These are phyloP conservation scores for Boletus vinaceobasis DNA, from an alignment of 768 basidiomycete genomes.

Conservation along the genomic window DNA sequence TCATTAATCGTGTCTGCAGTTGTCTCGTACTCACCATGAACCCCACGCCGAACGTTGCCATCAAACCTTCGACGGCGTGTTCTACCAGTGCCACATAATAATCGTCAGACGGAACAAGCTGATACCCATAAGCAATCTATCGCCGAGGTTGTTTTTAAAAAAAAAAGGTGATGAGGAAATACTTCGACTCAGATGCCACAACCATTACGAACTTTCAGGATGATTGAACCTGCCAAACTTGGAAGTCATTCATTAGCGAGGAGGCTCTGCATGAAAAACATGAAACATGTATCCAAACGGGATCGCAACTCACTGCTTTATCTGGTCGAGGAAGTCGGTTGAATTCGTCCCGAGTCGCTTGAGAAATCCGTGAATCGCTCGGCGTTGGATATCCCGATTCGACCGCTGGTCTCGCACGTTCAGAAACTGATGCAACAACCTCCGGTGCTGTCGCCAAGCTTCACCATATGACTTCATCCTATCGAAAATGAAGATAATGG, in stretches of 20 bases:
- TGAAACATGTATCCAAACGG: not conserved
- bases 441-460: too few relatives aligned
- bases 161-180: not conserved
- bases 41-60: slow-evolving; percentile 3
- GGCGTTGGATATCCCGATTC: slow-evolving; percentile 1
- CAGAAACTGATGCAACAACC: not conserved
- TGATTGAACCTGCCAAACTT: slow-evolving; percentile 3
- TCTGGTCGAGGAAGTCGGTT: not conserved
- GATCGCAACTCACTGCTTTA: not conserved
- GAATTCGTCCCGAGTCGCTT: not conserved
- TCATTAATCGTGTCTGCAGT: not conserved
- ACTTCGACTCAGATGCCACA: not conserved
- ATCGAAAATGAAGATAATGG: too few relatives aligned
- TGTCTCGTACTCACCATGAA: not conserved
- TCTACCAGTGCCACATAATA: slow-evolving; percentile 1
- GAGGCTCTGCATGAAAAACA: not conserved
- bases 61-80: slow-evolving; percentile 3
- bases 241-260: not conserved
- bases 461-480: too few relatives aligned
- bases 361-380: not conserved
- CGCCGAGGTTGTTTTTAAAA: not conserved
- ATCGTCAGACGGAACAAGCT: slow-evolving; percentile 2
- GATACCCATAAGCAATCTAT: slow-evolving; percentile 1
- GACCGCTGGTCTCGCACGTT: not conserved
- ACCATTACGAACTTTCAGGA: not conserved